phyloP scores from a whole-genome alignment of 371 early-diverging fungal genomes.

The Dichotomocladium elegans region DNA sequence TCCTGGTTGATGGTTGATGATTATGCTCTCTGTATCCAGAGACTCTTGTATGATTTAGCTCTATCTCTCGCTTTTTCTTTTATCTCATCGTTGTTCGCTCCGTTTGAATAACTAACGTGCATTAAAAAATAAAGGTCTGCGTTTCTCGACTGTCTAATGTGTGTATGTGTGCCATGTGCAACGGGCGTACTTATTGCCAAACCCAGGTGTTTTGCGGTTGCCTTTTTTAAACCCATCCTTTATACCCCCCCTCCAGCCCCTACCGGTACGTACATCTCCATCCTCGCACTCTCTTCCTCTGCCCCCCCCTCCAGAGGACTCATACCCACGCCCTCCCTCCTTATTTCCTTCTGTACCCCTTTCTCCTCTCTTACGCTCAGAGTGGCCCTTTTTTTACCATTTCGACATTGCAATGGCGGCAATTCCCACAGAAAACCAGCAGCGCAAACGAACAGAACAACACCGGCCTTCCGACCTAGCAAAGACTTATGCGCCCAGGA shows the following conservation, averaged over 20 bases:
- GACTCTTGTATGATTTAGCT: too few species aligned
- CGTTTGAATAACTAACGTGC: too few species aligned
- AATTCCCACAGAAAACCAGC: not conserved
- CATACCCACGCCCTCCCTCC: not conserved
- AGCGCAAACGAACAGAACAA: not conserved
- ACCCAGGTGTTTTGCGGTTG: not conserved
- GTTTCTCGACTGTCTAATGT: not conserved
- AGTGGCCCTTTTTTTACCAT: not conserved
- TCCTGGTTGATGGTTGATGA: slow-evolving; percentile 7
- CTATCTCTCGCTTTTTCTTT: not conserved
- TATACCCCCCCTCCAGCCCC: too few species aligned
- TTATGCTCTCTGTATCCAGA: not conserved
- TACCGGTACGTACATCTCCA: too few species aligned
- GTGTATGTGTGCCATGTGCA: not conserved
- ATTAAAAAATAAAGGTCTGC: not conserved
- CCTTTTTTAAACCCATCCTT: not conserved
- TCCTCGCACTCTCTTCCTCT: too few species aligned
- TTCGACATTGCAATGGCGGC: not conserved
- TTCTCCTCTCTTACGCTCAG: not conserved
- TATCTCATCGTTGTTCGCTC: too few species aligned
- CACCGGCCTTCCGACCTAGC: slow-evolving; percentile 12
- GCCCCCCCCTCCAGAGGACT: too few species aligned
- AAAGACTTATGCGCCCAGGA: slow-evolving; percentile 11
- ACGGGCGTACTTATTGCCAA: not conserved
- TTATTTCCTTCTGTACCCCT: not conserved